Base-by-base conservation (phyloP, 1,284 basidiomycete genomes). In the Tilletia horrida region DNA sequence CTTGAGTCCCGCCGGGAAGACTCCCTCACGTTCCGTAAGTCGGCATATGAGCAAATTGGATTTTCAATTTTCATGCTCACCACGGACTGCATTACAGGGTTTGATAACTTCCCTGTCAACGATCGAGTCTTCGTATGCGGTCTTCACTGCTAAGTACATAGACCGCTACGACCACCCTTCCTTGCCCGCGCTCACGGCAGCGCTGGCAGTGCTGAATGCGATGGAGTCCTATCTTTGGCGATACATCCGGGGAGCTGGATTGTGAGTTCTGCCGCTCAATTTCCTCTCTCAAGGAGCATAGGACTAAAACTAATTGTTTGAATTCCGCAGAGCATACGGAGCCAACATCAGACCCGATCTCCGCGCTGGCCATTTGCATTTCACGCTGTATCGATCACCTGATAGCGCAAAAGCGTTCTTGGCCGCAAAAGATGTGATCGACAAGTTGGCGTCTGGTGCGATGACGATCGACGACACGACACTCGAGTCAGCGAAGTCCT, bases 221-320 rank as follows among this genome's bases (percentile, higher is more conserved):
- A 89, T 93, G 63, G 96, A 98, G 84, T 91, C 91, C 72, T 97
- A 90, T 82, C 87, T 98, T 67, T 98, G 96, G 95, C 71, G 79
- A 14, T 80, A 70, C 68, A 79, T 81, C 63, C 72, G 69, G 25
- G 79, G 79, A 29, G 78, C 79, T 0, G 79, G 79, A 25, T 62
- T 81, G 11, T 62, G 40, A 62, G 63, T 29, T 8, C n/a, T n/a
- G n/a, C n/a, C n/a, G n/a, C n/a, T 9, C 13, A 29, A 14, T 13
- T n/a, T 35, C 18, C 3, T 40, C 27, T 18, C 13, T 42, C 29
- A 3, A 7, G 3, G 16, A 18, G n/a, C 13, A 13, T 8, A 42
- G 29, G 8, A 40, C 35, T 40, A n/a, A 25, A 48, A 16, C 27
- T 29, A 7, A 11, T 44, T 27, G 13, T 3, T 44, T 7, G 21